Evolutionary conservation across 2,329 filamentous ascomycete species (phyloP), one percentile per base, ranked within the genome.

Genomic region (Venturia aucupariae): DNA sequence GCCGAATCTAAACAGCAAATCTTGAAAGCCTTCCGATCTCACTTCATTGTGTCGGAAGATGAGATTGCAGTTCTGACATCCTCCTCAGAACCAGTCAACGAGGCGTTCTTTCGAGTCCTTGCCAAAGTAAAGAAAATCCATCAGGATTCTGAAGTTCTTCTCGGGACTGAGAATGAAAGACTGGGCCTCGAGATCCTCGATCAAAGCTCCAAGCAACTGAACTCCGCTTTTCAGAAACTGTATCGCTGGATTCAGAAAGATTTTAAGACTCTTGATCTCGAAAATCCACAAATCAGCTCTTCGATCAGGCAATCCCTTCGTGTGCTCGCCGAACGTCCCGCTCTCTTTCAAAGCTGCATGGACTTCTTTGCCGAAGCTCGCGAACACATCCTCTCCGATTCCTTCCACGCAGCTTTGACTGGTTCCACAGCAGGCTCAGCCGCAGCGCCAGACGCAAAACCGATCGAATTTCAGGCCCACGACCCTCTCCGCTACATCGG

Each of bases 241-340:
- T 97, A 96, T 76, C 87, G 90, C 70, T 99, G 93, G 93, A 87
- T 96, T 24, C 92, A 97, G 73, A 87, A 89, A 66, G 92, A 97
- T 70, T 95, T 99, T 77, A 96, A 92, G 74, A 88, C 87, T 0
- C 78, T 97, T 61, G 95, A 97, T 73, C 82, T 97, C 10, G 94
- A 99, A 72, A 96, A 95, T 69, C 92, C 92, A 0, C 92, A 96
- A 70, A 92, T 97, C 73, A 92, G 89, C 72, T 84, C 87, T 24
- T 87, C 90, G 0, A 92, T 99, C 67, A 85, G 93, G 62, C 85
- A 87, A 64, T 92, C 92, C 27, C 81, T 99, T 46, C 85, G 92
- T 60, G 90, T 96, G 13, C 81, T 99, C 22, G 92, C 94, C 15
- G 94, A 97, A 73, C 81, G 92, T 38, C 94, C 94, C 0, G 88